Evolutionary conservation across 1,284 basidiomycete species (phyloP).

Genomic region (Puccinia polysora): DNA sequence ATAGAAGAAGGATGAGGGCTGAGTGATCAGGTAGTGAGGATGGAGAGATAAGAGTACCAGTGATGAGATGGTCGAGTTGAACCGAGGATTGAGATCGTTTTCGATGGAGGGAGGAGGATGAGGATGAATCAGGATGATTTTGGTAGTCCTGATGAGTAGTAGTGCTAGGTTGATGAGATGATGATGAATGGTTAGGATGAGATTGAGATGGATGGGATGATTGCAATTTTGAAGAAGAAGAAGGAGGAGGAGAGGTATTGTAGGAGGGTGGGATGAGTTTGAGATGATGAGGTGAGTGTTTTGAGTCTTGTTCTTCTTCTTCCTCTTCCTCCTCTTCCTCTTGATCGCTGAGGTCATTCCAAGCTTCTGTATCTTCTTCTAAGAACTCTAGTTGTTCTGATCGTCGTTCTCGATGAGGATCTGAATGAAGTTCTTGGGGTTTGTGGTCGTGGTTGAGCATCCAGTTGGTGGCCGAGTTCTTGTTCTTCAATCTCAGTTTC

Average conservation of each 20-base stretch:
- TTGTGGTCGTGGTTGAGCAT: too few species aligned
- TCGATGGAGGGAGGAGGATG: neutral
- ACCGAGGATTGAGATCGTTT: neutral
- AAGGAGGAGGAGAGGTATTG: neutral
- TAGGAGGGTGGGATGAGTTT: neutral
- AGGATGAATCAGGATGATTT: too few species aligned
- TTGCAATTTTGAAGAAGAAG: too few species aligned
- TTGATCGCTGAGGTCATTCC: constrained; percentile 3
- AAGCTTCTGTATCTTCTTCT: constrained; percentile 13
- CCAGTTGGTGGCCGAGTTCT: too few species aligned
- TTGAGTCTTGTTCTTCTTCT: neutral
- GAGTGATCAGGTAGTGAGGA: neutral
- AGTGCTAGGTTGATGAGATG: neutral
- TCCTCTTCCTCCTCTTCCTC: neutral
- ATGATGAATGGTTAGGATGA: neutral
- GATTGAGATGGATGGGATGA: neutral
- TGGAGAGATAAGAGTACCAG: neutral
- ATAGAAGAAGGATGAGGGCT: neutral
- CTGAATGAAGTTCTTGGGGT: too few species aligned
- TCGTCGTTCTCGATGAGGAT: neutral
- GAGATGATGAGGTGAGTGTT: neutral
- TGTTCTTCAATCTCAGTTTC: too few species aligned
- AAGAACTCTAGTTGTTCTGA: too few species aligned
- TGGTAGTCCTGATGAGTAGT: neutral
- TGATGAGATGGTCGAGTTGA: neutral